Base-by-base conservation (phyloP, 352 stramenopile genomes). In the Globisporangium takayamanum region DNA sequence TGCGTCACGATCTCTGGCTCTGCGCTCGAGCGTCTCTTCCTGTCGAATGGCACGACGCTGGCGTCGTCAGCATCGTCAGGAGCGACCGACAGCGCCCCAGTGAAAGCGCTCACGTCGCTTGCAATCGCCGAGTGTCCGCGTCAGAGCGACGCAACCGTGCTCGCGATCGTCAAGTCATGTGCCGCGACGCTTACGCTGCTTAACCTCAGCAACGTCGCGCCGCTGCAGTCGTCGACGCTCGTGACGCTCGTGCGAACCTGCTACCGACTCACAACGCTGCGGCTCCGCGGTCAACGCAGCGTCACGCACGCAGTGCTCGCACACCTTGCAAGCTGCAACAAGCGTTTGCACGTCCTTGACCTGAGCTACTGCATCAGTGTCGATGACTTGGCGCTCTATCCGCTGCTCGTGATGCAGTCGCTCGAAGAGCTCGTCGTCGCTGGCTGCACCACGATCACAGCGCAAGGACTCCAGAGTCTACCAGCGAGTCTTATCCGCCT, bases 371-470 rank as follows among this genome's bases (percentile, higher is more conserved):
- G 81, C 41, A 41, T 47, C 0, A 50, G 66, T 11, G 57, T 89
- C 0, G 81, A 89, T 39, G 78, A 92, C 37, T 58, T 92, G 10
- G 63, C 77, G 5, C 45, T 92, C 16, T 92, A 85, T 26, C 74
- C 81, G 30, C 47, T 92, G 12, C 30, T 77, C 1, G 76, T 88
- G 28, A 84, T 89, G 67, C 66, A 73, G 50, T 84, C 79, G 5
- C 52, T 92, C 0, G 26, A 74, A 45, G 60, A 80, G 14, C 62
- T 91, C 5, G 64, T 60, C 3, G 61, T 89, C n/a, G 83, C 66
- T 22, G 68, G 78, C 1, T 78, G 67, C 16, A 15, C 7, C 2
- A 30, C 54, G 20, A 49, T 85, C 18, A 78, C 74, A 0, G 62
- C 59, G 5, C 66, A 62, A 3, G 79, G 79, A 3, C 52, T 89